These are phyloP conservation scores for Saxispiralis lemnorum DNA, from an alignment of 495 filamentous ascomycete genomes.

Conservation along the genomic window DNA sequence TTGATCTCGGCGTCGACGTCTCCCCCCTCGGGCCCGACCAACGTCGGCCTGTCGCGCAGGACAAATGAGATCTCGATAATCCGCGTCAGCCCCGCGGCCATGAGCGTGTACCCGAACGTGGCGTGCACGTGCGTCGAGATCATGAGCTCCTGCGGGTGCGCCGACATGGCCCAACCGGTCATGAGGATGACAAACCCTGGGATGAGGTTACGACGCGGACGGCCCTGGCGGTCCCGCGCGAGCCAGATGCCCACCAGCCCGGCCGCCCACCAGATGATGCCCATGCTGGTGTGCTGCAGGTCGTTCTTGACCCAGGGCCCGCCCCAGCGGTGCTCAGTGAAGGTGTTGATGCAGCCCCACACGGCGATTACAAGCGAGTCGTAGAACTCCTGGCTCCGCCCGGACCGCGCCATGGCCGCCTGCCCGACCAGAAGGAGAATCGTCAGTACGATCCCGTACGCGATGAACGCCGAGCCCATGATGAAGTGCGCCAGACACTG, in stretches of 20 bases:
- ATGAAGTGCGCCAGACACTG: slow-evolving; percentile 96
- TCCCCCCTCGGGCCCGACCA: slow-evolving; percentile 21
- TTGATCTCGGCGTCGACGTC: slow-evolving; percentile 42
- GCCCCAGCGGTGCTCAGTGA: slow-evolving; percentile 95
- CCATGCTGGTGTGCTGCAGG: slow-evolving; percentile 94
- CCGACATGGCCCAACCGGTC: slow-evolving; percentile 89
- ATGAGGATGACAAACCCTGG: slow-evolving; percentile 77
- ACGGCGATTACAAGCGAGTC: slow-evolving; percentile 77
- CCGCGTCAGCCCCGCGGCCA: slow-evolving; percentile 67
- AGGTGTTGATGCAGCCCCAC: slow-evolving; percentile 95
- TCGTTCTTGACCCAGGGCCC: slow-evolving; percentile 80
- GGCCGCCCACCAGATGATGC: slow-evolving; percentile 91
- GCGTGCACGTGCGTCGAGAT: slow-evolving; percentile 78
- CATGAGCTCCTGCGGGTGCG: slow-evolving; percentile 64
- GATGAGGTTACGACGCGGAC: slow-evolving; percentile 78
- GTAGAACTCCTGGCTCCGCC: slow-evolving; percentile 91
- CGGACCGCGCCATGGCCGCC: slow-evolving; percentile 64
- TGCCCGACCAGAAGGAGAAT: slow-evolving; percentile 80
- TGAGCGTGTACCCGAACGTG: slow-evolving; percentile 90
- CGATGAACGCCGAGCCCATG: slow-evolving; percentile 95
- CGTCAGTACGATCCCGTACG: slow-evolving; percentile 73
- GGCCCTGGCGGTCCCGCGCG: slow-evolving; percentile 61
- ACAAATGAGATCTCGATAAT: slow-evolving; percentile 89
- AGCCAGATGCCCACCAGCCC: slow-evolving; percentile 87
- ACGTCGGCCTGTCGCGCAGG: slow-evolving; percentile 46